Evolutionary conservation across 1,139 yeast genomes (phyloP), one percentile per base, ranked within the genome.

Genomic region (Taphrina wiesneri): DNA sequence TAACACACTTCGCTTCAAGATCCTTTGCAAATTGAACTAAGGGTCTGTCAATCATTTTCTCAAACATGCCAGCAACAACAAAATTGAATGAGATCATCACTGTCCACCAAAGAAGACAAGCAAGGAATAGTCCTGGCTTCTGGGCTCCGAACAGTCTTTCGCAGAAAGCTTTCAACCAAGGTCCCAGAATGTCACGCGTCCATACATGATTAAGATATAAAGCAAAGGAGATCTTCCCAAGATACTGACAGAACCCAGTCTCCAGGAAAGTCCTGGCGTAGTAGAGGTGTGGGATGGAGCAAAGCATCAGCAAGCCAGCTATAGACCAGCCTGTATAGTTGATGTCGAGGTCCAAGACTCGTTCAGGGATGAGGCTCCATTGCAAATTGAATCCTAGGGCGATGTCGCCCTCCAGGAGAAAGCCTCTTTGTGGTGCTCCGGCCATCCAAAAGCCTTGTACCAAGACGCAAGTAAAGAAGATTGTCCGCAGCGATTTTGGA

Each of bases 201-300:
- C 28, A 17, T 9, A 57, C 34, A 34, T 57, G 63, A 25, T 26
- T 28, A 2, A 57, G 63, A 23, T 57, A 57, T 7, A 57, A 19
- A 3, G 45, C 15, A 30, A 57, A 57, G 3, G 63, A 57, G n/a
- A 57, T 34, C 39, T 57, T 57, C 6, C 63, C 63, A 21, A 57
- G 45, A 30, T 57, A 46, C 9, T 45, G 53, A 21, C 43, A 19
- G 7, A 23, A 9, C 9, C 34, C 7, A 7, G 46, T 7, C 4
- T 45, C 54, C 19, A 47, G 45, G 34, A 57, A 28, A 5, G 32
- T 17, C 25, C 28, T 41, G 17, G 52, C 61, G 28, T 43, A 41
- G 9, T n/a, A 15, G 3, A 56, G 52, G 23, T 41, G 61, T 17
- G 61, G 43, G 13, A 21, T 26, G 3, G 51, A 23, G 32, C 30